Percentiles rank a stretch among this genome's conserved stretches.
Conservation (phyloP, 257 asterid species). For the Oldenlandia corymbosa region DNA sequence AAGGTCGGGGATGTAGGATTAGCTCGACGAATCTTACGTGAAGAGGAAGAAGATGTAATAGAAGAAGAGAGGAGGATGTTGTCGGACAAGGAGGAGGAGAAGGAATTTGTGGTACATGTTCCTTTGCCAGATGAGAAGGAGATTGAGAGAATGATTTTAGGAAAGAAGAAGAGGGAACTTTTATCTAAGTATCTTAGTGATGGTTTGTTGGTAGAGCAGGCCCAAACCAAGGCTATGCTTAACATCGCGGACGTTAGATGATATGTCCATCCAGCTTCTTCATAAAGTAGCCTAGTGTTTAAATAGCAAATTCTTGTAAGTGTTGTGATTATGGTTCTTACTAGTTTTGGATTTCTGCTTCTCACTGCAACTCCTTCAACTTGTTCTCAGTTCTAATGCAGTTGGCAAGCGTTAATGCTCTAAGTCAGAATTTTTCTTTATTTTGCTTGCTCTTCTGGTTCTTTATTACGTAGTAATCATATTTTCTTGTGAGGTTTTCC, state of each 20-base stretch:
- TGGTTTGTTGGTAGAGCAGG: conserved; percentile 64
- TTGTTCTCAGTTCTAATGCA: conserved; percentile 3
- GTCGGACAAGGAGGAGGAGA: conserved; percentile 55
- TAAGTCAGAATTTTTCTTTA: neutral
- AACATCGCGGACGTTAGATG: conserved; percentile 61
- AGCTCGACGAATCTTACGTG: conserved; percentile 64
- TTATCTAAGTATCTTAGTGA: conserved; percentile 72
- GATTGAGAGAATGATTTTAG: conserved; percentile 78
- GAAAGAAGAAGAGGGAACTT: conserved; percentile 86
- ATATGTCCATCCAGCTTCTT: conserved; percentile 4
- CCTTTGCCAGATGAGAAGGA: conserved; percentile 91
- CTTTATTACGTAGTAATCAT: too few species aligned
- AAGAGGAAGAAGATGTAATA: conserved; percentile 89
- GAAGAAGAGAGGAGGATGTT: conserved; percentile 81
- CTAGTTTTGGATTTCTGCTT: too few species aligned
- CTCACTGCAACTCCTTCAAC: neutral
- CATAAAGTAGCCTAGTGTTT: neutral
- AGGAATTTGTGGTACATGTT: conserved; percentile 78
- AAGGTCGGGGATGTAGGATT: conserved; percentile 85
- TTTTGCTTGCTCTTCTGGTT: too few species aligned
- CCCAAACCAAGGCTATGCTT: conserved; percentile 78
- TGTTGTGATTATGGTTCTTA: neutral
- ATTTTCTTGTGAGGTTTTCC: too few species aligned
- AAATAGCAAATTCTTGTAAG: neutral
- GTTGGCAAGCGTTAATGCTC: neutral